Base-by-base conservation (phyloP, 2,329 filamentous ascomycete genomes). In the Sporothrix luriei region DNA sequence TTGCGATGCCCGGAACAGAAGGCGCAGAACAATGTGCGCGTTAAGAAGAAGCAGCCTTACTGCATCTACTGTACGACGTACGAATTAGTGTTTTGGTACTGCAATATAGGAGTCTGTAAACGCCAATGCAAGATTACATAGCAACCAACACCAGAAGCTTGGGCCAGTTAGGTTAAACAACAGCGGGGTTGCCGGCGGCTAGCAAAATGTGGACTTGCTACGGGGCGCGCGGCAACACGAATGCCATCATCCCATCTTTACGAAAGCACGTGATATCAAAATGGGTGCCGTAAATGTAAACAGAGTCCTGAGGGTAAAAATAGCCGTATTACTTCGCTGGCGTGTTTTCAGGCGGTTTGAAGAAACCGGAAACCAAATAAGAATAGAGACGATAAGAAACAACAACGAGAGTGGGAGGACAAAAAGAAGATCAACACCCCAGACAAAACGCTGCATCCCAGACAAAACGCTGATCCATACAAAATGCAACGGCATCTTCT, bases 41-140 rank as follows among this genome's bases (percentile, higher is more conserved):
- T 49, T n/a, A 9, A 9, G 38, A 43, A 43, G 38, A 33, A n/a
- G 38, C 55, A 24, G 29, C 13, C 21, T n/a, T 61, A n/a, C 38
- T 61, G n/a, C 55, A 43, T 43, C 40, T 11, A 43, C 40, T 16
- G 40, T 2, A n/a, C n/a, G n/a, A n/a, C n/a, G n/a, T n/a, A n/a
- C n/a, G n/a, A n/a, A n/a, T n/a, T n/a, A 33, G 33, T 33, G 33
- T 7, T 33, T 33, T 43, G 40, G 40, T 49, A 11, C 62, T 51
- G 46, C 10, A 48, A 26, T 49, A 49, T 21, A n/a, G 48, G 9
- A 21, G 48, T 49, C 9, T 4, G n/a, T 24, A 26, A 49, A 21
- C 59, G 59, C 59, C 13, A 64, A 64, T 64, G 43, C 59, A 64
- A 29, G 59, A 64, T 49, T 64, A 64, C 59, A 61, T 61, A 61